phyloP scores from a whole-genome alignment of 176 grass and related monocot genomes.

The Thalia dealbata region DNA sequence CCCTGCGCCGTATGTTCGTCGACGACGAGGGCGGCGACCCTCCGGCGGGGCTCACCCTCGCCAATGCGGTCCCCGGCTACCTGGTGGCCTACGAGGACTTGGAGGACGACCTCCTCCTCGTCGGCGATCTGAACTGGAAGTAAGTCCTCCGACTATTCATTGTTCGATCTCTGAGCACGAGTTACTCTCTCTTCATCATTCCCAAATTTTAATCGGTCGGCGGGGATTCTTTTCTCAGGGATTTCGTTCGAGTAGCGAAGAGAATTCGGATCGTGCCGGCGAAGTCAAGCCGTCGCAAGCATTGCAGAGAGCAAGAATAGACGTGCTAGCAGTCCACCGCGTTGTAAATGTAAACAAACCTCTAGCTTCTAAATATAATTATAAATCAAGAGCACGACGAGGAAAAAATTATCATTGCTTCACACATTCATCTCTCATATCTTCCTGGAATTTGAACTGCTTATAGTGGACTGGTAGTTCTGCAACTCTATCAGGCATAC shows the following conservation, averaged over 20 bases:
- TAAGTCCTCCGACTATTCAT: slow-evolving; percentile 20
- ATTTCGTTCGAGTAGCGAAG: slow-evolving; percentile 57
- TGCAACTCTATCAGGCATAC: too few relatives aligned
- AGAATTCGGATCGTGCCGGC: slow-evolving; percentile 55
- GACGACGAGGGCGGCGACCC: slow-evolving; percentile 1
- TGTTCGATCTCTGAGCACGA: too few relatives aligned
- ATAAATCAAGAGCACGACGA: too few relatives aligned
- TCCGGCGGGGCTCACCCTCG: slow-evolving; percentile 25
- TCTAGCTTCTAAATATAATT: too few relatives aligned
- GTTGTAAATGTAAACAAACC: too few relatives aligned
- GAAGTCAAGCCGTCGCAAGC: slow-evolving; percentile 31
- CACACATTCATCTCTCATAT: too few relatives aligned
- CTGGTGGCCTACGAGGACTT: slow-evolving; percentile 90
- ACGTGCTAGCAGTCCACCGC: too few relatives aligned
- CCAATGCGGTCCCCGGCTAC: slow-evolving; percentile 78
- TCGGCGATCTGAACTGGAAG: slow-evolving; percentile 90
- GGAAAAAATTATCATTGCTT: too few relatives aligned
- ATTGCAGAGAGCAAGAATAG: slow-evolving; percentile 2
- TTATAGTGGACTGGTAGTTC: too few relatives aligned
- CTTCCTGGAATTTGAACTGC: too few relatives aligned
- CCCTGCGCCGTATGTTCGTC: slow-evolving; percentile 59
- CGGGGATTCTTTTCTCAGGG: slow-evolving; percentile 34
- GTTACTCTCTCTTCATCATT: too few relatives aligned
- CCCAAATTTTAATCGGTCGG: slow-evolving; percentile 4
- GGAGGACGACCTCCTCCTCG: slow-evolving; percentile 87